These are phyloP conservation scores for Hymenoscyphus fructigenus DNA, from an alignment of 2,329 filamentous ascomycete species.

Conservation along the genomic window DNA sequence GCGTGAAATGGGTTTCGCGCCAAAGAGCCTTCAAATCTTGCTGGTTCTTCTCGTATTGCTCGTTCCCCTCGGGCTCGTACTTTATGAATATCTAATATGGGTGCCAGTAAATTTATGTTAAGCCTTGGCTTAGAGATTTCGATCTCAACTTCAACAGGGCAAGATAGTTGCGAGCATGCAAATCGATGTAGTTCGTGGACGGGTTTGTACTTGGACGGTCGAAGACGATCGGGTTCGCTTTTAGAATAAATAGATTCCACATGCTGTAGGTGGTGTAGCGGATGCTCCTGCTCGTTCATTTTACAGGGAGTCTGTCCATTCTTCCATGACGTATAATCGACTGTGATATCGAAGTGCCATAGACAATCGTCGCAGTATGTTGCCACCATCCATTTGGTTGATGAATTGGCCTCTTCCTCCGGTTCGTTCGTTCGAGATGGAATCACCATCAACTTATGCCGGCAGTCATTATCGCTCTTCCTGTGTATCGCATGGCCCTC, in stretches of 20 bases:
- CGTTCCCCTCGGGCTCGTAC: constrained; percentile 54
- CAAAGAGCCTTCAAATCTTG: constrained; percentile 49
- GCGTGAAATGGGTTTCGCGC: constrained; percentile 54
- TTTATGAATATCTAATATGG: constrained; percentile 53
- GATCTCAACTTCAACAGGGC: constrained; percentile 53
- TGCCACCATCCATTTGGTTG: constrained; percentile 54
- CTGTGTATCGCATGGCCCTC: constrained; percentile 25
- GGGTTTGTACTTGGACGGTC: constrained; percentile 28
- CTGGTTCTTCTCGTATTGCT: constrained; percentile 50
- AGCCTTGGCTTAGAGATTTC: constrained; percentile 54
- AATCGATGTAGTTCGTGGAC: constrained; percentile 49
- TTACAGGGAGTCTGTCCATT: constrained; percentile 32
- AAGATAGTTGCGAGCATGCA: constrained; percentile 57
- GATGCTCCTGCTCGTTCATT: constrained; percentile 45
- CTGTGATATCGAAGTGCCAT: constrained; percentile 57
- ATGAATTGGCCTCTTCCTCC: constrained; percentile 40
- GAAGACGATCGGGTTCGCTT: constrained; percentile 33
- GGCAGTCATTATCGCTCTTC: constrained; percentile 48
- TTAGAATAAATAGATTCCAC: constrained; percentile 41
- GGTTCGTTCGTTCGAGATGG: constrained; percentile 49
- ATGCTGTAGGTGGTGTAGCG: constrained; percentile 60
- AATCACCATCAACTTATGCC: constrained; percentile 60
- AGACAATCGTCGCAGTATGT: constrained; percentile 62
- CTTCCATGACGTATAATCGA: constrained; percentile 49
- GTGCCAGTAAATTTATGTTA: constrained; percentile 44